Conservation (phyloP, 768 basidiomycete species). For the Gymnopilus junonius region DNA sequence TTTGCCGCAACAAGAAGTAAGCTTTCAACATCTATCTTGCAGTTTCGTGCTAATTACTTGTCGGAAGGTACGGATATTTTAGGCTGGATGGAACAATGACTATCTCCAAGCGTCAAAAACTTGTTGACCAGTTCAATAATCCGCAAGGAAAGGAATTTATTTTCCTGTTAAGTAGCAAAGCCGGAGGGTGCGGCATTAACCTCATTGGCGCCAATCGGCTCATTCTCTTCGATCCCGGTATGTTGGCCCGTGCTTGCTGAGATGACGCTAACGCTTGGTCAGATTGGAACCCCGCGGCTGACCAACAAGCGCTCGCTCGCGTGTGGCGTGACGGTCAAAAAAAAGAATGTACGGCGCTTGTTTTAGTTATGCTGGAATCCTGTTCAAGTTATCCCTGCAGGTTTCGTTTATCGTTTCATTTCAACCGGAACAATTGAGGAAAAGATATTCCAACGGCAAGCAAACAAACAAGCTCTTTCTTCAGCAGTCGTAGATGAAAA, state of each 20-base stretch:
- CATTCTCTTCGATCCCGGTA: slow-evolving; percentile 95
- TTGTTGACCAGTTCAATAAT: slow-evolving; percentile 95
- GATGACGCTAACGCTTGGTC: slow-evolving; percentile 6
- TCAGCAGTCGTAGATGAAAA: slow-evolving; percentile 99
- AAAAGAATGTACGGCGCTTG: slow-evolving; percentile 83
- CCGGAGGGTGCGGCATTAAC: slow-evolving; percentile 96
- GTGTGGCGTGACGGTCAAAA: slow-evolving; percentile 99
- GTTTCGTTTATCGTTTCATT: slow-evolving; percentile 98
- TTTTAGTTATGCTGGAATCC: not conserved
- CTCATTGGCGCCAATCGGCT: slow-evolving; percentile 94
- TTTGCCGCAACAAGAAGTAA: slow-evolving; percentile 85
- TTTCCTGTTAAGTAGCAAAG: slow-evolving; percentile 93
- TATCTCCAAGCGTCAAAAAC: slow-evolving; percentile 90
- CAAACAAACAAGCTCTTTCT: slow-evolving; percentile 93
- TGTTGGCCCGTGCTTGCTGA: slow-evolving; percentile 17
- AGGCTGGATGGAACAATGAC: slow-evolving; percentile 95
- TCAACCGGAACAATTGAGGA: slow-evolving; percentile 97
- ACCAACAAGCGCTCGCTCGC: slow-evolving; percentile 97
- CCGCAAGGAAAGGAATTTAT: slow-evolving; percentile 93
- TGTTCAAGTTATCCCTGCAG: slow-evolving; percentile 38
- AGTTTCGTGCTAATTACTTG: slow-evolving; percentile 4
- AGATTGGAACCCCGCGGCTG: slow-evolving; percentile 99
- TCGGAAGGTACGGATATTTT: slow-evolving; percentile 81
- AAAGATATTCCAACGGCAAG: slow-evolving; percentile 98
- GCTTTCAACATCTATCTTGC: slow-evolving; percentile 17